Conservation (phyloP, 306 rosid species). For the Arachis hypogaea region DNA sequence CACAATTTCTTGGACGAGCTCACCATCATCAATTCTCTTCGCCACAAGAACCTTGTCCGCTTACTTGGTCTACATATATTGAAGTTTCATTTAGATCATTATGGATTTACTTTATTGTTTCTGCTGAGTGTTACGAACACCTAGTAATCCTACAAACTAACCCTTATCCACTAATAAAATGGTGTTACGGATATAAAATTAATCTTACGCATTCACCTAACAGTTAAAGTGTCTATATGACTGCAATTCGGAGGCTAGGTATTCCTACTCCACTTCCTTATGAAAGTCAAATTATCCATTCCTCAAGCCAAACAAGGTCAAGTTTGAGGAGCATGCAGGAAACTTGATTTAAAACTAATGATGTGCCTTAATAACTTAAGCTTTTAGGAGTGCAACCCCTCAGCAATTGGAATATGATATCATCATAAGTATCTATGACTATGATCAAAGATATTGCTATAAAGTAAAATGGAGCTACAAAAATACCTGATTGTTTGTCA, state of each 20-base stretch:
- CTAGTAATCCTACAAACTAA: too few relatives aligned
- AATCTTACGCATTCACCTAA: too few relatives aligned
- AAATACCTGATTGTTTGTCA: conserved; percentile 81
- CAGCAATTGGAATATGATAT: neutral
- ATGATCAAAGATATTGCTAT: conserved; percentile 8
- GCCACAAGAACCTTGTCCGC: conserved; percentile 71
- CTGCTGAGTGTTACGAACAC: too few relatives aligned
- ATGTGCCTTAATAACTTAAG: neutral
- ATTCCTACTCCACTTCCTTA: too few relatives aligned
- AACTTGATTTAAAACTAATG: too few relatives aligned
- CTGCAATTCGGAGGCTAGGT: too few relatives aligned
- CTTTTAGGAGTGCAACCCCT: neutral
- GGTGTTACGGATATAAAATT: conserved; percentile 14
- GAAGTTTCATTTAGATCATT: too few relatives aligned
- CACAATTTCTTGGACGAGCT: conserved; percentile 76
- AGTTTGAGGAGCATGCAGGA: too few relatives aligned
- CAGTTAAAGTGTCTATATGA: too few relatives aligned
- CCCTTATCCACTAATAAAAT: conserved; percentile 12
- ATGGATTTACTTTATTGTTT: too few relatives aligned
- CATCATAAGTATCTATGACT: neutral
- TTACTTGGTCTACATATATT: conserved; percentile 46
- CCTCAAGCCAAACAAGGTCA: too few relatives aligned
- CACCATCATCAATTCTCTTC: conserved; percentile 74
- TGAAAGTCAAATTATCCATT: too few relatives aligned
- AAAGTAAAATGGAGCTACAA: conserved; percentile 16